Evolutionary conservation across 2,329 filamentous ascomycete species (phyloP), one percentile per base, ranked within the genome.

Genomic region (Pseudocercospora eumusae): DNA sequence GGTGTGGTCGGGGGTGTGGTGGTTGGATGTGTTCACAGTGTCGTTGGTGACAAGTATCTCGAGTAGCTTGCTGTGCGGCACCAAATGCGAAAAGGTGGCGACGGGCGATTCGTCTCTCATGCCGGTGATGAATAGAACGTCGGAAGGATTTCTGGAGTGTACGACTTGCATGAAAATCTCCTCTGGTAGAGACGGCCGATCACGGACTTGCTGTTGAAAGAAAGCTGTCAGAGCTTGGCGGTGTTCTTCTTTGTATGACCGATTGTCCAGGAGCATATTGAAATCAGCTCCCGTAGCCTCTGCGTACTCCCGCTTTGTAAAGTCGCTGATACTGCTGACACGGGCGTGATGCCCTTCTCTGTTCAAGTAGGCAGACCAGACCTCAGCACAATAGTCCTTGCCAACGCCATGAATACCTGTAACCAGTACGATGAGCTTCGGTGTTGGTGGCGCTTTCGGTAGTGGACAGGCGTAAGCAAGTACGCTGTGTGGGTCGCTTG

Each of bases 41-140:
- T 76, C 55, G 60, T 70, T 77, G 23, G 79, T 78, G 57, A 88
- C 74, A 18, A 71, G 76, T 63, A 88, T 74, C 33, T 88, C 86
- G 52, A 88, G 33, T 18, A 88, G 61, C 64, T 76, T 82, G 62
- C 75, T 81, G 1, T 78, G 71, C 54, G 84, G 79, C 10, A 86
- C 81, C 23, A 87, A 69, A 75, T 83, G 81, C n/a, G 82, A 82
- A 0, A 86, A 81, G 11, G 64, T 45, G 63, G 82, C 75, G 10
- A 87, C 78, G 0, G 86, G 86, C 4, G 84, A 81, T 53, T 83
- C 75, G 54, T 89, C 86, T 77, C 84, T 82, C 82, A 88, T 83
- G 0, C 85, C 86, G 0, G 85, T 88, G 65, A 89, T 82, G 0
- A 88, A 61, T 47, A 88, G 73, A 53, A 87, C 83, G 60, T 87